Percentiles rank a stretch among this genome's conserved stretches.
Evolutionary conservation across 129 eudicot species (phyloP).

Genomic region (Logfia minima): DNA sequence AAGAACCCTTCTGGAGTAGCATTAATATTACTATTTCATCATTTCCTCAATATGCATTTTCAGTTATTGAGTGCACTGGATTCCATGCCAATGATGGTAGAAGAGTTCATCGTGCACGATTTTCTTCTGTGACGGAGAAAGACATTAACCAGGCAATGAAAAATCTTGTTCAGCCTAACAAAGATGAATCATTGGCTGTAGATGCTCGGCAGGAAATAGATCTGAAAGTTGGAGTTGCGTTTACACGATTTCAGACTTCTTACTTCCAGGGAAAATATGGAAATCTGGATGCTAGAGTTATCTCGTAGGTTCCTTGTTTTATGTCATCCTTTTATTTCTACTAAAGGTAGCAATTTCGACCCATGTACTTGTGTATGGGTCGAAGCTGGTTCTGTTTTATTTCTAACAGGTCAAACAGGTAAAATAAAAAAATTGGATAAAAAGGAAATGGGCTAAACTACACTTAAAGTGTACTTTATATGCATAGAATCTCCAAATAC

Average conservation of each 20-base stretch:
- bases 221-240: conserved; percentile 97
- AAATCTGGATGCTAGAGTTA: conserved; percentile 90
- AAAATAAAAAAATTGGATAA: neutral
- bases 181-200: conserved; percentile 88
- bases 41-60: conserved; percentile 22
- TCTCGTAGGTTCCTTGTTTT: conserved; percentile 66
- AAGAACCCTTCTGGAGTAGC: neutral
- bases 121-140: conserved; percentile 91
- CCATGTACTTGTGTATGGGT: neutral
- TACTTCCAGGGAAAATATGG: conserved; percentile 97
- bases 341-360: neutral
- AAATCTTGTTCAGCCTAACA: conserved; percentile 76
- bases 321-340: neutral
- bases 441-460: neutral
- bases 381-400: neutral
- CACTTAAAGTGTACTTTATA: neutral
- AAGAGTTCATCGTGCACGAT: conserved; percentile 80
- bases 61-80: conserved; percentile 93
- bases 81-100: conserved; percentile 54
- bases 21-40: conserved; percentile 1
- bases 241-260: conserved; percentile 85
- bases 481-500: neutral
- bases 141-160: conserved; percentile 82
- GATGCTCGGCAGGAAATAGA: conserved; percentile 99
- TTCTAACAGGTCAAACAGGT: neutral